A percentile compares a stretch with the other conserved stretches of the same genome.
phyloP scores from a whole-genome alignment of 768 basidiomycete genomes.

The Russula emetica region DNA sequence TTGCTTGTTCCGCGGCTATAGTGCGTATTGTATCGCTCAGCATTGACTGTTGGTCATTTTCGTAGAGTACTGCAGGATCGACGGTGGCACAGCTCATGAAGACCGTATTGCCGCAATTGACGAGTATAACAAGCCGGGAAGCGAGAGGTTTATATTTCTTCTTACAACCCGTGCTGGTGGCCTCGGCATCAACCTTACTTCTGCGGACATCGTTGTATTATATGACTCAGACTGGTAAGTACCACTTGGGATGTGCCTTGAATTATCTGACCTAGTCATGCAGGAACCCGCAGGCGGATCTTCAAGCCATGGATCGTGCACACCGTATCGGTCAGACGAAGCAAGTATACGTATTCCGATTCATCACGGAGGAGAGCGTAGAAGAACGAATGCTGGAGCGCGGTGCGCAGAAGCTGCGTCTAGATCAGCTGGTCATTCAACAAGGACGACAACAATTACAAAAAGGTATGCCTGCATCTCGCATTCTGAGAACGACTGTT shows the following conservation, averaged over 20 bases:
- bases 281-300: conserved; percentile 97
- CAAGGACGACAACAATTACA: conserved; percentile 81
- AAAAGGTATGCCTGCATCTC: conserved; percentile 52
- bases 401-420: conserved; percentile 89
- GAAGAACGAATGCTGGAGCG: conserved; percentile 94
- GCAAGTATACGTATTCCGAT: conserved; percentile 96
- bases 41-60: conserved; percentile 19
- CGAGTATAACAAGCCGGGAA: conserved; percentile 92
- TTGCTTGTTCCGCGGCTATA: conserved; percentile 84
- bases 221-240: conserved; percentile 93
- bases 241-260: neutral
- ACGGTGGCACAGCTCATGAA: conserved; percentile 93
- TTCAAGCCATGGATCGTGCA: conserved; percentile 98
- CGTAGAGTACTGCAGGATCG: conserved; percentile 92
- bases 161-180: conserved; percentile 96
- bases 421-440: conserved; percentile 96
- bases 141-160: conserved; percentile 95
- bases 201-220: conserved; percentile 90
- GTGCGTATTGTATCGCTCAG: conserved; percentile 45
- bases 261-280: neutral
- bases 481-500: neutral
- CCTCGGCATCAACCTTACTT: conserved; percentile 92
- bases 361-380: conserved; percentile 92
- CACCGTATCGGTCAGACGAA: conserved; percentile 97
- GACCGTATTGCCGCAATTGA: conserved; percentile 95